Conservation (phyloP, 257 asterid species). For the Solanum okadae region DNA sequence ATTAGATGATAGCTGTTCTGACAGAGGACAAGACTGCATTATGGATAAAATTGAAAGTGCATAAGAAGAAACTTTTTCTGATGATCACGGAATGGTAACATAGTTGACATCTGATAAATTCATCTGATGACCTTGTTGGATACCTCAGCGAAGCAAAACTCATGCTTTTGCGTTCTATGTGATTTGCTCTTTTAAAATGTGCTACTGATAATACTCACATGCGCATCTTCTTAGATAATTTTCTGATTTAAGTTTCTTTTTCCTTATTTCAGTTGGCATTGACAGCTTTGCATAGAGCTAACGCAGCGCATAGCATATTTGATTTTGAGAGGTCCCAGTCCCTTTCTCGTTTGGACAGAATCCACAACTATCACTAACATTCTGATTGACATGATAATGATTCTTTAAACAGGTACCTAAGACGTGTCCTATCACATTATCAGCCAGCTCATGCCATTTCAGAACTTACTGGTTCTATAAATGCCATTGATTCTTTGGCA, state of each 20-base stretch:
- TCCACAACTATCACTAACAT: background rate
- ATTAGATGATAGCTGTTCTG: background rate
- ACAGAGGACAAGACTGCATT: background rate
- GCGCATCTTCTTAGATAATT: background rate
- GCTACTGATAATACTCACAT: background rate
- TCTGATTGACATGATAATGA: constrained; percentile 8
- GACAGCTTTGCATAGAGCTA: constrained; percentile 70
- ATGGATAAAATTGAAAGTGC: background rate
- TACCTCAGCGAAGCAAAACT: background rate
- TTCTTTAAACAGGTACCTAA: constrained; percentile 47
- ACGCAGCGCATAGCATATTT: constrained; percentile 25
- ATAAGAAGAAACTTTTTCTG: background rate
- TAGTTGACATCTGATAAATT: background rate
- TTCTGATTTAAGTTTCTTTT: background rate
- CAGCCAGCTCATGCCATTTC: constrained; percentile 41
- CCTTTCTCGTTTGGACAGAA: background rate
- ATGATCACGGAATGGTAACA: background rate
- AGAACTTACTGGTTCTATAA: constrained; percentile 36
- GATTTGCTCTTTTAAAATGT: background rate
- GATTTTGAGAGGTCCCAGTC: constrained; percentile 71
- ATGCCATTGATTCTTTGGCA: constrained; percentile 64
- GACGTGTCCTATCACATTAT: constrained; percentile 50
- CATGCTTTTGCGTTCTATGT: background rate
- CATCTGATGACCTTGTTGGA: background rate
- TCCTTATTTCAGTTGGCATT: constrained; percentile 64